phyloP scores from a whole-genome alignment of 2,329 filamentous ascomycete species.

The Sclerotinia spermophila region DNA sequence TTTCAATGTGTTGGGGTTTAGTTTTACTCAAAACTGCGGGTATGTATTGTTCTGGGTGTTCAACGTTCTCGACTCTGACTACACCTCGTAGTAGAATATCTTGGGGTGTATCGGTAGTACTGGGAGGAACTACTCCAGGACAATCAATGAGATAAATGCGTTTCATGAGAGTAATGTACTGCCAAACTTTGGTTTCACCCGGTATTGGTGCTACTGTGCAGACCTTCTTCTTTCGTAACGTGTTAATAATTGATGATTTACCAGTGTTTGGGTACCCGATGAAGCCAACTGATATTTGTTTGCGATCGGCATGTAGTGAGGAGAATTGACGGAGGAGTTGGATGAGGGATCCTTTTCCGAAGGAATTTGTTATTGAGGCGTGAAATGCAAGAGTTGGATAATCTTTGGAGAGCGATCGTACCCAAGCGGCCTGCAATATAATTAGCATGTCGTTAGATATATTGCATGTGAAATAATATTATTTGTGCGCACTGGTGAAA shows the following conservation, averaged over 20 bases:
- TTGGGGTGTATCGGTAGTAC: conserved; percentile 74
- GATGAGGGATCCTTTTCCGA: conserved; percentile 93
- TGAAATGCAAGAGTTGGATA: conserved; percentile 95
- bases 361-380: conserved; percentile 90
- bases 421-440: conserved; percentile 77
- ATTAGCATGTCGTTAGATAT: conserved; percentile 31
- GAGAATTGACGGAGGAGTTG: conserved; percentile 91
- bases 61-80: conserved; percentile 91
- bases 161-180: conserved; percentile 95
- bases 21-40: conserved; percentile 75
- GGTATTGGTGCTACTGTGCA: conserved; percentile 92
- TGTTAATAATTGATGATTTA: conserved; percentile 97
- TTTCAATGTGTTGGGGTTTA: conserved; percentile 82
- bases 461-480: background rate
- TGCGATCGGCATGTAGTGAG: conserved; percentile 80
- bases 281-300: conserved; percentile 86
- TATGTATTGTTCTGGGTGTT: conserved; percentile 95
- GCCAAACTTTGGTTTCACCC: conserved; percentile 97
- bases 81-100: conserved; percentile 89
- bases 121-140: conserved; percentile 92
- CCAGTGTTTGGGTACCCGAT: conserved; percentile 84
- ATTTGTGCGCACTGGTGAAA: conserved; percentile 46
- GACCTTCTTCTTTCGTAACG: conserved; percentile 88
- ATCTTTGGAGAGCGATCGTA: conserved; percentile 80
- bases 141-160: conserved; percentile 94